These are phyloP conservation scores for Marasmius fiardii DNA, from an alignment of 1,284 basidiomycete genomes.

Conservation along the genomic window DNA sequence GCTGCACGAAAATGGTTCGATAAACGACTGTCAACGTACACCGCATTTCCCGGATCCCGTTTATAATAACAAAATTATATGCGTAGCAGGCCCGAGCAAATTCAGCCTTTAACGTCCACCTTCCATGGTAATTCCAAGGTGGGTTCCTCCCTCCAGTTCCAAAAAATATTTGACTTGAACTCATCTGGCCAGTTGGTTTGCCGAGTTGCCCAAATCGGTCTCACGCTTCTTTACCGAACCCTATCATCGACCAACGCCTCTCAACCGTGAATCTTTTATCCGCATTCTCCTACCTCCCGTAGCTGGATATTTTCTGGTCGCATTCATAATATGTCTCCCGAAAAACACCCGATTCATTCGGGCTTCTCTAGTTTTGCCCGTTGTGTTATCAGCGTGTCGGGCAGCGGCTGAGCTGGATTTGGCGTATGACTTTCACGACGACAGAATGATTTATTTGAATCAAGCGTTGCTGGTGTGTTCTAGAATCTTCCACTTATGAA, in stretches of 20 bases:
- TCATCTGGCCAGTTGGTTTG: no score
- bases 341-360: constrained; percentile 36
- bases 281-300: constrained; percentile 35
- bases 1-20: no score
- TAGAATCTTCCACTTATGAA: constrained; percentile 3
- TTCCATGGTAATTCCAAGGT: no score
- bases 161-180: no score
- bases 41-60: no score
- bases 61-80: no score
- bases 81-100: no score
- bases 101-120: no score
- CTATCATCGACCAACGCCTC: constrained; percentile 16
- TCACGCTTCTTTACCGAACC: neutral
- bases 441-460: constrained; percentile 33
- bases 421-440: constrained; percentile 26
- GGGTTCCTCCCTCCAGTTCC: no score
- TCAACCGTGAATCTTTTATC: constrained; percentile 27
- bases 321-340: constrained; percentile 43
- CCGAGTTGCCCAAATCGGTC: neutral
- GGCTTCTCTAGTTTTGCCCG: constrained; percentile 40
- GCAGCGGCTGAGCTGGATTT: constrained; percentile 40
- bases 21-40: no score
- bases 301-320: constrained; percentile 41
- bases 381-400: constrained; percentile 36
- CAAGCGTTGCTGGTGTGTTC: constrained; percentile 32